Base-by-base conservation (phyloP, 306 rosid genomes). In the Oemleria cerasiformis region DNA sequence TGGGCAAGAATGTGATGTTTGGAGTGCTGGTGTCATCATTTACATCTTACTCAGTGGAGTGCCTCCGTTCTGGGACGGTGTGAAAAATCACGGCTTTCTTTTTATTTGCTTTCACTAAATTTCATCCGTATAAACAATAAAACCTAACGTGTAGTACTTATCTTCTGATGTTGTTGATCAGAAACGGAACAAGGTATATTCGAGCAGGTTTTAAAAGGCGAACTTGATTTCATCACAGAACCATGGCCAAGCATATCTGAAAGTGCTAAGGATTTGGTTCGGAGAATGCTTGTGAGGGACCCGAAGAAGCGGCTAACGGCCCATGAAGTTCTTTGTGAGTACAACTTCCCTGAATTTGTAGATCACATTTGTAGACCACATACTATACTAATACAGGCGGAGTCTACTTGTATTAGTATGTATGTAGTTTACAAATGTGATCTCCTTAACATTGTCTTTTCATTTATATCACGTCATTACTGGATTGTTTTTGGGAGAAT, bases 21-120 rank as follows among this genome's bases (percentile, higher is more conserved):
- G 99, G 99, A 91, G 99, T 73, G 99, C 97, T 30, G 99, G 99
- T 60, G 99, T 94, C 49, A 94, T 94, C 81, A 89, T 91, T 42
- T 94, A 91, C 66, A 91, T 94, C 76, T 83, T 91, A 79, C 86
- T 94, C 25, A 80, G 97, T 79, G 99, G 97, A 55, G 96, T 94
- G 77, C 99, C 99, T 63, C 96, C 99, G 41, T 91, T 94, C 80
- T 91, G 97, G 99, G 99, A 88, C 67, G 99, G 99, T 94, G 75
- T 89, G 87, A 65, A 30, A 77, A 77, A 65, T 79, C 64, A 50
- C 58, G 44, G 30, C 50, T 53, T 67, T 40, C 6, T 40, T 34
- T 30, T 39, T 57, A 39, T 75, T 23, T 64, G 1, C 61, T 23
- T 61, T 45, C 61, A n/a, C 72, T 42, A 56, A 55, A 16, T n/a